A percentile compares a stretch with the other conserved stretches of the same genome.
These are phyloP conservation scores for Austroboletus novae-zelandiae DNA, from an alignment of 1,284 basidiomycete genomes.

Conservation along the genomic window DNA sequence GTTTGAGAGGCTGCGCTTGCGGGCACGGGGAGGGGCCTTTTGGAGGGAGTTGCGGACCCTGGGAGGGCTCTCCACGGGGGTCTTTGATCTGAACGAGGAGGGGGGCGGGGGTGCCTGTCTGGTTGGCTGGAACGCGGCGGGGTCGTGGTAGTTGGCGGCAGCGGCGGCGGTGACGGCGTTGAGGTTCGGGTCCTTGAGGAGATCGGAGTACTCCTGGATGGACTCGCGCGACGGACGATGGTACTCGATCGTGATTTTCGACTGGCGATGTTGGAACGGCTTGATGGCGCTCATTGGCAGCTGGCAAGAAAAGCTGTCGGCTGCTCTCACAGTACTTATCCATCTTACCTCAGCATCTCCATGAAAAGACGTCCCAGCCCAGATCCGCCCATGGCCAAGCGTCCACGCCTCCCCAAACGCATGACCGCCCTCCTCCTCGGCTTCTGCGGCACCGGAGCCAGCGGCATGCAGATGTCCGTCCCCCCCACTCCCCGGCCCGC, in stretches of 20 bases:
- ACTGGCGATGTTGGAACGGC: constrained; percentile 44
- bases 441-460: constrained; percentile 81
- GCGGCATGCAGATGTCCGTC: constrained; percentile 93
- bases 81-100: constrained; percentile 37
- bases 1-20: constrained; percentile 49
- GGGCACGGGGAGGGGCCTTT: constrained; percentile 49
- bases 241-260: constrained; percentile 72
- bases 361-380: constrained; percentile 13
- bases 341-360: too few species aligned
- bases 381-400: constrained; percentile 33
- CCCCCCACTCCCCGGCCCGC: neutral
- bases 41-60: constrained; percentile 55
- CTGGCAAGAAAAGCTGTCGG: too few species aligned
- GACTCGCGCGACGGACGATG: constrained; percentile 63
- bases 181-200: constrained; percentile 59
- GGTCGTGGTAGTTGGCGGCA: constrained; percentile 42
- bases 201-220: constrained; percentile 70
- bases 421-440: constrained; percentile 73
- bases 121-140: constrained; percentile 38
- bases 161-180: constrained; percentile 50
- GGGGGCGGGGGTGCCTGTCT: constrained; percentile 55
- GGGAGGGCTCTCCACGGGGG: constrained; percentile 33
- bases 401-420: constrained; percentile 66
- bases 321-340: too few species aligned
- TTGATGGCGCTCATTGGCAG: constrained; percentile 33